Percentiles rank a stretch among this genome's conserved stretches.
phyloP scores from a whole-genome alignment of 257 asterid species.

The Linderniella brevidens region DNA sequence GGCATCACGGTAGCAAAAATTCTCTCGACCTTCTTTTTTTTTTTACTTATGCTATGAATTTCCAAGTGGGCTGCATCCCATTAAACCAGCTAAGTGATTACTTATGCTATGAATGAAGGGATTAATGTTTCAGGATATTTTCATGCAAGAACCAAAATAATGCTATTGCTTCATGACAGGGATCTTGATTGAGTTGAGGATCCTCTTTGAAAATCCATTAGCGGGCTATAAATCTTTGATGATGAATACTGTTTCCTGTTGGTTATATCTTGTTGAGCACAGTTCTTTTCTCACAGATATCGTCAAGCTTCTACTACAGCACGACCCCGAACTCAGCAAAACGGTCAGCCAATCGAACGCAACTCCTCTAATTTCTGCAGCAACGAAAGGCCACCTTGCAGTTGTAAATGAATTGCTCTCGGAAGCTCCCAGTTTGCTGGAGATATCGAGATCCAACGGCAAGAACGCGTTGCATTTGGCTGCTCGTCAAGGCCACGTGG shows the following conservation, averaged over 20 bases:
- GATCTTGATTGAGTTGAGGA: no score
- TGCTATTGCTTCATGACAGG: no score
- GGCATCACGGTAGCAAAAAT: slow-evolving; percentile 30
- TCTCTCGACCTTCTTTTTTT: not conserved
- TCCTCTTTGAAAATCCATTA: no score
- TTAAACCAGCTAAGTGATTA: no score
- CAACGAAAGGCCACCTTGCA: slow-evolving; percentile 44
- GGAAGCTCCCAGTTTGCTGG: slow-evolving; percentile 38
- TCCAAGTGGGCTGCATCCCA: no score
- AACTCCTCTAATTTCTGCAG: slow-evolving; percentile 61
- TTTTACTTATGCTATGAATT: no score
- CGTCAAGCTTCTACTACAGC: slow-evolving; percentile 45
- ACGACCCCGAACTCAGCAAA: slow-evolving; percentile 30
- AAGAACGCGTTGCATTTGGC: slow-evolving; percentile 55
- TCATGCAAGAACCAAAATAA: no score
- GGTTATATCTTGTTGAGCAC: not conserved
- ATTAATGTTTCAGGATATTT: no score
- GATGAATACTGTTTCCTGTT: not conserved
- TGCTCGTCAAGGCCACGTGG: slow-evolving; percentile 58
- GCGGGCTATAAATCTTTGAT: slow-evolving; percentile 3
- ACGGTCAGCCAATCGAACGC: slow-evolving; percentile 55
- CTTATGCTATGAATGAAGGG: no score
- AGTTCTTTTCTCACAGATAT: slow-evolving; percentile 19
- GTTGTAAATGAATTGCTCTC: slow-evolving; percentile 46
- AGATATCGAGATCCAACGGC: slow-evolving; percentile 50